Evolutionary conservation across 2,329 filamentous ascomycete genomes (phyloP).

Genomic region (Neopestalotiopsis clavispora): DNA sequence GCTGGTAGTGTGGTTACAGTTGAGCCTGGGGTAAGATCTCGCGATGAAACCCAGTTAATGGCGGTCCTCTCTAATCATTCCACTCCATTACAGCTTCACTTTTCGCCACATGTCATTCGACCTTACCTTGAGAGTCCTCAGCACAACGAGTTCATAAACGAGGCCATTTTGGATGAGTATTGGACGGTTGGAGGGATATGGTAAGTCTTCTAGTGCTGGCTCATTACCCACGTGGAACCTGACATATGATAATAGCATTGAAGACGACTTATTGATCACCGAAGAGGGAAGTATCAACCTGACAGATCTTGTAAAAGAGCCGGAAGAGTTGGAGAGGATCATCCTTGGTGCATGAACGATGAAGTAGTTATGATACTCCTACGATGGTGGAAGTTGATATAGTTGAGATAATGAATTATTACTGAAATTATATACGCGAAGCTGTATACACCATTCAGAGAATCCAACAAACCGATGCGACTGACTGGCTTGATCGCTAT

Average conservation of each 20-base stretch:
- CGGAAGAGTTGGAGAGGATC: constrained; percentile 65
- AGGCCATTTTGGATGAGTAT: constrained; percentile 74
- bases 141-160: constrained; percentile 78
- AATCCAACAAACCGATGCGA: too few relatives aligned
- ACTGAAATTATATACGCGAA: too few relatives aligned
- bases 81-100: constrained; percentile 68
- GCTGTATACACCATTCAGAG: too few relatives aligned
- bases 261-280: constrained; percentile 77
- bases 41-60: constrained; percentile 22
- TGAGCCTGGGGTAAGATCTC: constrained; percentile 76
- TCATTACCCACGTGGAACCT: not conserved
- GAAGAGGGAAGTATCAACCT: constrained; percentile 72
- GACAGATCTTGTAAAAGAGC: constrained; percentile 73
- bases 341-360: constrained; percentile 36
- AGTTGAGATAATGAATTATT: too few relatives aligned
- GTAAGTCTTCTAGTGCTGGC: constrained; percentile 39
- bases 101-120: constrained; percentile 86
- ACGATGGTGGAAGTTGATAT: too few relatives aligned
- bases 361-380: too few relatives aligned
- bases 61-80: constrained; percentile 9
- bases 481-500: too few relatives aligned
- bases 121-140: constrained; percentile 76
- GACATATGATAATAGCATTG: constrained; percentile 46
- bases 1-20: constrained; percentile 88
- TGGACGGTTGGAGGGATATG: constrained; percentile 81